phyloP scores from a whole-genome alignment of 257 asterid species.

The Capsicum pubescens region DNA sequence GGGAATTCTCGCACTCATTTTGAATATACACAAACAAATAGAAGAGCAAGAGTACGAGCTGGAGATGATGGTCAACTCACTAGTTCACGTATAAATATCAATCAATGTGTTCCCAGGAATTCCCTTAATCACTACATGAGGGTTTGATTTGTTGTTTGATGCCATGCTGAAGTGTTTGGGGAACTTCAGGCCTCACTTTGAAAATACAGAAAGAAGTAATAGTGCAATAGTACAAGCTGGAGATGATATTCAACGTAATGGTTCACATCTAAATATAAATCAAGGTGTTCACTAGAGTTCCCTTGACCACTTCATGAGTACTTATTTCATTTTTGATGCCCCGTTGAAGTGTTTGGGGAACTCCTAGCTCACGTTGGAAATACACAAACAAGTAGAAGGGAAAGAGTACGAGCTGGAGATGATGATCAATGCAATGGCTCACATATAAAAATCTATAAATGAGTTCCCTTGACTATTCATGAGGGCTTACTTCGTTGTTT shows the following conservation, averaged over 20 bases:
- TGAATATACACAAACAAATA: too few relatives aligned
- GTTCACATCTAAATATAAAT: too few relatives aligned
- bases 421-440: background rate
- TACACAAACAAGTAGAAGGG: too few relatives aligned
- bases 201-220: background rate
- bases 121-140: too few relatives aligned
- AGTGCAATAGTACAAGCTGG: too few relatives aligned
- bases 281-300: slow-evolving; percentile 42
- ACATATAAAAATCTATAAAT: background rate
- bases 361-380: slow-evolving; percentile 28
- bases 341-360: slow-evolving; percentile 47
- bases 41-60: too few relatives aligned
- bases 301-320: slow-evolving; percentile 40
- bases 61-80: too few relatives aligned
- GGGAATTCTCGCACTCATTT: too few relatives aligned
- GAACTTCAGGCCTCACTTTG: background rate
- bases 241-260: too few relatives aligned
- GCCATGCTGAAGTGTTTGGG: background rate
- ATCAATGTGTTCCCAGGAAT: too few relatives aligned
- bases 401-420: background rate
- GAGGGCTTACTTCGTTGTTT: background rate
- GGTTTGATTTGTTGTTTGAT: background rate
- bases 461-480: background rate
- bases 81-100: too few relatives aligned
- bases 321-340: background rate